Evolutionary conservation across 2,329 filamentous ascomycete genomes (phyloP).

Genomic region (Fusarium cyanostomum): DNA sequence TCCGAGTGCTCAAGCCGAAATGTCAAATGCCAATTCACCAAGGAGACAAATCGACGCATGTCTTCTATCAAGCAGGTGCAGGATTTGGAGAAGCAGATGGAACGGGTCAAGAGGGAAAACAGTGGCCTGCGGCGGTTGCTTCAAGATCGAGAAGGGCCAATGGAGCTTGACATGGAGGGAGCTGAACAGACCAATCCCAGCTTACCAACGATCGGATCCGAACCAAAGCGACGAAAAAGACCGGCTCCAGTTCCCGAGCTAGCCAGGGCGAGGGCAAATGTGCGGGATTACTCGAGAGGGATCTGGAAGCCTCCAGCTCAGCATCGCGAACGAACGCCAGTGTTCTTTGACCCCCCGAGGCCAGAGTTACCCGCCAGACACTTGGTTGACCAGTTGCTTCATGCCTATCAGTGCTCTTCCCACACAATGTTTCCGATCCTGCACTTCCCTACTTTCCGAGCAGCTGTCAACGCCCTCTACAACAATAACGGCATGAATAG

Average conservation of each 20-base stretch:
- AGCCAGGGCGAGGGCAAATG: conserved; percentile 74
- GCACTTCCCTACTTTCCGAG: conserved; percentile 86
- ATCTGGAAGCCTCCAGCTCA: conserved; percentile 81
- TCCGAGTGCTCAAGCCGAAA: conserved; percentile 97
- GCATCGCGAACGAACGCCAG: conserved; percentile 64
- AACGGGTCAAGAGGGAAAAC: conserved; percentile 82
- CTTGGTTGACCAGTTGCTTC: conserved; percentile 75
- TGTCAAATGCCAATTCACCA: conserved; percentile 98
- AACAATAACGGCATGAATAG: conserved; percentile 64
- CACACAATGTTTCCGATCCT: conserved; percentile 86
- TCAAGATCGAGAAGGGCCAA: conserved; percentile 58
- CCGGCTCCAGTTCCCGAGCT: conserved; percentile 73
- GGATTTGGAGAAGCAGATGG: conserved; percentile 92
- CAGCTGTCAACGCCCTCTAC: conserved; percentile 81
- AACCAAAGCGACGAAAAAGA: conserved; percentile 70
- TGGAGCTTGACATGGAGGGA: conserved; percentile 60
- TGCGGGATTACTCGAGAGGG: conserved; percentile 78
- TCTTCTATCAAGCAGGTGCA: conserved; percentile 99
- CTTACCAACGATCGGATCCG: conserved; percentile 72
- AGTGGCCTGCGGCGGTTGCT: conserved; percentile 74
- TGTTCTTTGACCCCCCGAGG: conserved; percentile 61
- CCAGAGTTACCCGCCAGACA: conserved; percentile 76
- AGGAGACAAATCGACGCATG: conserved; percentile 98
- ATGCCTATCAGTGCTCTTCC: conserved; percentile 77
- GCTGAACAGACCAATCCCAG: conserved; percentile 61